A percentile compares a stretch with the other conserved stretches of the same genome.
Evolutionary conservation across 2,329 filamentous ascomycete species (phyloP).

Genomic region (Hymenotorrendiella dingleyae): DNA sequence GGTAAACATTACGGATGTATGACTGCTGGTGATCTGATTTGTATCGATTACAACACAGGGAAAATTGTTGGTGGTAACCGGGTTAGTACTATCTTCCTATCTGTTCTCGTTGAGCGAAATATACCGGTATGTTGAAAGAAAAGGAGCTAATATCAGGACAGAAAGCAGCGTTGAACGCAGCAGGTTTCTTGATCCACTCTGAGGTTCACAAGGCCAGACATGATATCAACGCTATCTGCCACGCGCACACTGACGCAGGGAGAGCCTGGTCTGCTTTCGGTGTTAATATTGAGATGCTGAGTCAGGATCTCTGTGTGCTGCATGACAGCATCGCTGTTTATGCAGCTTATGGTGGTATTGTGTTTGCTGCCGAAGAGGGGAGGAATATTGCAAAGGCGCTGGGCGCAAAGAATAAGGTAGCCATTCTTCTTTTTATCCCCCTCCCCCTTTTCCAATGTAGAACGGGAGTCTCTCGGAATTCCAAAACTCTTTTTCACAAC

Average conservation of each 20-base stretch:
- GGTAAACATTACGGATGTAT: constrained; percentile 60
- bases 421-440: too few relatives aligned
- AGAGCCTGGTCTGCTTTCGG: constrained; percentile 64
- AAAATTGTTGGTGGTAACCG: constrained; percentile 58
- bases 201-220: constrained; percentile 61
- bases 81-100: constrained; percentile 10
- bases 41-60: constrained; percentile 54
- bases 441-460: too few relatives aligned
- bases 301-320: constrained; percentile 60
- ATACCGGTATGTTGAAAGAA: background rate
- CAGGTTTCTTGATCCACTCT: constrained; percentile 65
- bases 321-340: constrained; percentile 62
- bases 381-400: constrained; percentile 56
- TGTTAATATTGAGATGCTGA: constrained; percentile 62
- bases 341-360: constrained; percentile 57
- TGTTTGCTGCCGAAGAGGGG: constrained; percentile 59
- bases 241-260: constrained; percentile 60
- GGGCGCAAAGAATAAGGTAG: constrained; percentile 49
- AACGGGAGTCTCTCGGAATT: too few relatives aligned
- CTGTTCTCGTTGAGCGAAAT: background rate
- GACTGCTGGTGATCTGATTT: constrained; percentile 60
- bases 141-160: too few relatives aligned
- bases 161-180: constrained; percentile 55
- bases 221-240: constrained; percentile 61
- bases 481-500: too few relatives aligned